Conservation (phyloP, 495 filamentous ascomycete species). For the Talaromyces trachyspermus region DNA sequence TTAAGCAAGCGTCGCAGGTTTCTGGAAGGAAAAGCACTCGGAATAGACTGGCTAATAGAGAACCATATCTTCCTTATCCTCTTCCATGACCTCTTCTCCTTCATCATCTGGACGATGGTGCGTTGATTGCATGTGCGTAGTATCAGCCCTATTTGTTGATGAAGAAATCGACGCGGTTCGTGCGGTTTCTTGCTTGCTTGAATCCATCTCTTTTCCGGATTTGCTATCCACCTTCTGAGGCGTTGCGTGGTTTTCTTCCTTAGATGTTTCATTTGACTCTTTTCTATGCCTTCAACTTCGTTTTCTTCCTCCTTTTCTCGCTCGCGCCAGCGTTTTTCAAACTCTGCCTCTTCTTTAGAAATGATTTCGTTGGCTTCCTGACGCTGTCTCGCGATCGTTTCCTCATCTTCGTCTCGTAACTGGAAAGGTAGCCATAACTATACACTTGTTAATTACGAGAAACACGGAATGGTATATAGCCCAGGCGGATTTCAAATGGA, state of each 20-base stretch:
- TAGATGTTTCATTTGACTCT: background rate
- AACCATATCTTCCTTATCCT: conserved; percentile 77
- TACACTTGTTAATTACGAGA: conserved; percentile 8
- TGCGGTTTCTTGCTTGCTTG: too few species aligned
- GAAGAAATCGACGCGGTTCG: too few species aligned
- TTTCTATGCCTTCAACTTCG: background rate
- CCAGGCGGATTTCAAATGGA: conserved; percentile 7
- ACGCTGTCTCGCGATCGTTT: conserved; percentile 52
- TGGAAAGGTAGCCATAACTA: conserved; percentile 92
- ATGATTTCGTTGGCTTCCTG: conserved; percentile 47
- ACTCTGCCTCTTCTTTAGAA: conserved; percentile 42
- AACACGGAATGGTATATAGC: background rate
- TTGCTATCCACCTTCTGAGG: too few species aligned
- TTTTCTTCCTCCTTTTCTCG: background rate
- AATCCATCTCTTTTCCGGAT: too few species aligned
- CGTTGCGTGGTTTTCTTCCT: too few species aligned
- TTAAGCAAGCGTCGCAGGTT: too few species aligned
- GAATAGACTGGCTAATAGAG: conserved; percentile 55
- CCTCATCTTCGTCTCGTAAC: conserved; percentile 53
- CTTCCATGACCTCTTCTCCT: conserved; percentile 65
- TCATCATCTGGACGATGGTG: conserved; percentile 48
- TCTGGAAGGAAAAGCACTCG: conserved; percentile 8
- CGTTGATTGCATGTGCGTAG: background rate
- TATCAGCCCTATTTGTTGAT: too few species aligned
- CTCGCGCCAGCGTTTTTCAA: conserved; percentile 29